Conservation (phyloP, 2,329 filamentous ascomycete species). For the Alternaria incomplexa region DNA sequence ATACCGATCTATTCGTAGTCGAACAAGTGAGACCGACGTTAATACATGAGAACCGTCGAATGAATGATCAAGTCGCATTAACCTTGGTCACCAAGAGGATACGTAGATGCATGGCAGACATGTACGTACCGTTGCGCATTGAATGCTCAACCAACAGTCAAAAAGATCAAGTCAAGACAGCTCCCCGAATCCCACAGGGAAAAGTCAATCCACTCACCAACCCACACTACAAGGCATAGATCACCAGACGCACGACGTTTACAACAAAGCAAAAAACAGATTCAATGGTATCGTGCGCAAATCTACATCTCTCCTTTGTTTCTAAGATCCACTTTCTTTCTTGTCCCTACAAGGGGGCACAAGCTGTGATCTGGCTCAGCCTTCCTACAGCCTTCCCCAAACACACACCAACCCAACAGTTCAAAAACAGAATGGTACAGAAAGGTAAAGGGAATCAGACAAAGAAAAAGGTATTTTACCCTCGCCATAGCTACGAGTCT, state of each 20-base stretch:
- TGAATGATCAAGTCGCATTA: not conserved
- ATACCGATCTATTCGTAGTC: not conserved
- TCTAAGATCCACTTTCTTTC: conserved; percentile 1
- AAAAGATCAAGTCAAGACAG: not conserved
- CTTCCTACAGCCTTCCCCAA: conserved; percentile 6
- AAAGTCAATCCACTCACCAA: not conserved
- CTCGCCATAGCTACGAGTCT: not conserved
- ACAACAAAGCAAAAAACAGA: not conserved
- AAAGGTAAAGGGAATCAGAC: not conserved
- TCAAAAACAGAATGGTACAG: not conserved
- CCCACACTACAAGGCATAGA: not conserved
- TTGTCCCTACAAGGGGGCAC: not conserved
- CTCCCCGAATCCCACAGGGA: not conserved
- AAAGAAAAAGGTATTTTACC: not conserved
- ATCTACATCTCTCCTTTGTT: not conserved
- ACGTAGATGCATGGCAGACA: not conserved
- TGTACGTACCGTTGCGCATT: not conserved
- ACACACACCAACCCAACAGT: conserved; percentile 4
- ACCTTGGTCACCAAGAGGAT: not conserved
- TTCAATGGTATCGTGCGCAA: conserved; percentile 3
- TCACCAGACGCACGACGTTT: not conserved
- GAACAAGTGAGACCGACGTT: not conserved
- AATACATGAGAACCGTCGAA: not conserved
- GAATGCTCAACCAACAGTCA: not conserved
- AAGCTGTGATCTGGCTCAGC: conserved; percentile 20